Conservation (phyloP, 1,284 basidiomycete species). For the Ceratobasidium sp. region DNA sequence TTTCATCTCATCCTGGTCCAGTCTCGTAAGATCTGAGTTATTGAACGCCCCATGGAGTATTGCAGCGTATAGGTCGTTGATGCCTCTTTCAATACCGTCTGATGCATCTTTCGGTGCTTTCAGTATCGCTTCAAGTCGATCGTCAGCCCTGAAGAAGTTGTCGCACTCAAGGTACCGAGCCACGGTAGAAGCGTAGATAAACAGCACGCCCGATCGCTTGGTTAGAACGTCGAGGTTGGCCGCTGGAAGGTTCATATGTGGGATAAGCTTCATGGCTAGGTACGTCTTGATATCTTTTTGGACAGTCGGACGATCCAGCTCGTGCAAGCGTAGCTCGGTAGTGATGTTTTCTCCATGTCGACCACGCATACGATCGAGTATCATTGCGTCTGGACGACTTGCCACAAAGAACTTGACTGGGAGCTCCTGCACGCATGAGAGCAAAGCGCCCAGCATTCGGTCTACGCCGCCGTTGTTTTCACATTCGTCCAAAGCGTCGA, state of each 20-base stretch:
- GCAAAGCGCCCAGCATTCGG: background rate
- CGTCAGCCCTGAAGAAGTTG: background rate
- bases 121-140: background rate
- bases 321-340: slow-evolving; percentile 11
- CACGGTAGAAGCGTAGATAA: slow-evolving; percentile 12
- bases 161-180: background rate
- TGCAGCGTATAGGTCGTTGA: background rate
- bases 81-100: background rate
- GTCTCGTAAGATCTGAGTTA: background rate
- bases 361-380: background rate
- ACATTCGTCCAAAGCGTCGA: slow-evolving; percentile 12
- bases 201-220: background rate
- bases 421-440: background rate
- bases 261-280: background rate
- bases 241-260: background rate
- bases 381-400: background rate
- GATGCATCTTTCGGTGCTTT: background rate
- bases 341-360: background rate
- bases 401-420: background rate
- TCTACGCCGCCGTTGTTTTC: background rate
- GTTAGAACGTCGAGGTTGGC: background rate
- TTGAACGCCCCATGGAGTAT: background rate
- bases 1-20: background rate
- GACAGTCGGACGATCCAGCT: background rate
- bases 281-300: slow-evolving; percentile 13